These are phyloP conservation scores for Neurospora africana DNA, from an alignment of 495 filamentous ascomycete genomes.

Conservation along the genomic window DNA sequence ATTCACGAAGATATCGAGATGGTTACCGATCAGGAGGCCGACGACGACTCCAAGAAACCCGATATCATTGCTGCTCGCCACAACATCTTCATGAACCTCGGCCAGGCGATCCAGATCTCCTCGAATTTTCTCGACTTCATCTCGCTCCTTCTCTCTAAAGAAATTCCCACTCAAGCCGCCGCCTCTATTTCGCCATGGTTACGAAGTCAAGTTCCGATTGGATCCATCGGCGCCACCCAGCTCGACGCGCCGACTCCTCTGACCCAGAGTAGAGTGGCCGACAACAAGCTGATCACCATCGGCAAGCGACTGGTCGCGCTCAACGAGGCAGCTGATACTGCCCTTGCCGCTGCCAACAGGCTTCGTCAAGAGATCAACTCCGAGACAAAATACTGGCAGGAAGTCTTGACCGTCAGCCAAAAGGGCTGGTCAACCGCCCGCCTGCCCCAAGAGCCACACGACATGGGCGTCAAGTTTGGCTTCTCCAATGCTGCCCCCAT, in stretches of 20 bases:
- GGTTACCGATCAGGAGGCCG: conserved; percentile 26
- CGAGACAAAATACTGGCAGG: conserved; percentile 82
- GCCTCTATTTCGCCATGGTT: conserved; percentile 57
- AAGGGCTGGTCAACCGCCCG: conserved; percentile 76
- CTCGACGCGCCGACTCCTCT: conserved; percentile 48
- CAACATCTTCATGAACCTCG: conserved; percentile 43
- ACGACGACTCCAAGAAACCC: conserved; percentile 24
- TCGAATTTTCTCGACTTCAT: conserved; percentile 56
- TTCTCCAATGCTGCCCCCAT: conserved; percentile 70
- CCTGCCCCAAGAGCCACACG: conserved; percentile 59
- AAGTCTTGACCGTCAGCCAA: conserved; percentile 68
- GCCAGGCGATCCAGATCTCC: conserved; percentile 23
- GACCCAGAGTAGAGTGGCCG: conserved; percentile 40
- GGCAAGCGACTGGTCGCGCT: conserved; percentile 73
- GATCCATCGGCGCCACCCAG: conserved; percentile 63
- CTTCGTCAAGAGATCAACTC: conserved; percentile 64
- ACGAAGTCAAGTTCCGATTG: conserved; percentile 57
- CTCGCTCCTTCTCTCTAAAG: conserved; percentile 72
- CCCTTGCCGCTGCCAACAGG: conserved; percentile 60
- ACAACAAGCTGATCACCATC: conserved; percentile 51
- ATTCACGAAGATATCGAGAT: conserved; percentile 18
- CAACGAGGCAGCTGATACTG: conserved; percentile 58
- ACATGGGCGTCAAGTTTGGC: conserved; percentile 77
- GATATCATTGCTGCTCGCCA: conserved; percentile 35
- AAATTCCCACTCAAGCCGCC: conserved; percentile 56